phyloP scores from a whole-genome alignment of 192 early-diverging fungal genomes.

The Entophlyctis luteolus region DNA sequence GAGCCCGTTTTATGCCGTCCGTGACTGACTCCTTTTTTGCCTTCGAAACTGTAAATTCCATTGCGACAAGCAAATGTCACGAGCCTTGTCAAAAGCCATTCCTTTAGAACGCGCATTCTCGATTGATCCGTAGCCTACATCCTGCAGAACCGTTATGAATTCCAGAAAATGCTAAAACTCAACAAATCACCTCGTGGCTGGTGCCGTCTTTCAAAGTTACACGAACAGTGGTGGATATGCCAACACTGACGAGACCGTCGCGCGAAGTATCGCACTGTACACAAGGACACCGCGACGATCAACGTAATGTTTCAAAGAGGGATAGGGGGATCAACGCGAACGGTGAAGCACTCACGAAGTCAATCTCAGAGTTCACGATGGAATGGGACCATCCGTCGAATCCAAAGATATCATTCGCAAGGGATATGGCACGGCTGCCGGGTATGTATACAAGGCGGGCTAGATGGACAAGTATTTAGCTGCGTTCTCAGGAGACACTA shows the following conservation, averaged over 20 bases:
- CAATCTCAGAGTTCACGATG: constrained; percentile 69
- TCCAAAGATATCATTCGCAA: constrained; percentile 93
- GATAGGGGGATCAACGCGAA: background rate
- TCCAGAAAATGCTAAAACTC: background rate
- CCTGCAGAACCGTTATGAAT: constrained; percentile 40
- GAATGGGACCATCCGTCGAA: constrained; percentile 87
- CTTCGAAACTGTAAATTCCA: constrained; percentile 28
- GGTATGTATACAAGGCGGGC: constrained; percentile 72
- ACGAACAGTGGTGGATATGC: constrained; percentile 71
- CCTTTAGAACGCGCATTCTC: constrained; percentile 76
- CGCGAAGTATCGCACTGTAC: constrained; percentile 13
- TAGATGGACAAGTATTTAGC: background rate
- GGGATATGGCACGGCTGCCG: constrained; percentile 74
- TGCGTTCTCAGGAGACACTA: background rate
- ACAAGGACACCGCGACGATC: background rate
- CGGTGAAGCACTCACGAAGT: constrained; percentile 63
- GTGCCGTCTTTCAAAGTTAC: constrained; percentile 87
- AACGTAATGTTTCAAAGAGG: background rate
- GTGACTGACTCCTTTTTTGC: constrained; percentile 87
- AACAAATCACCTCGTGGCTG: constrained; percentile 62
- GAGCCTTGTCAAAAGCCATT: constrained; percentile 78
- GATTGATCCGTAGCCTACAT: constrained; percentile 79
- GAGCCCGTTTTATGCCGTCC: constrained; percentile 83
- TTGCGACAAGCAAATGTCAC: background rate
- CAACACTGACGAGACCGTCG: constrained; percentile 47